Evolutionary conservation across 345 rosid species (phyloP).

Genomic region (Diplotaxis tenuifolia): DNA sequence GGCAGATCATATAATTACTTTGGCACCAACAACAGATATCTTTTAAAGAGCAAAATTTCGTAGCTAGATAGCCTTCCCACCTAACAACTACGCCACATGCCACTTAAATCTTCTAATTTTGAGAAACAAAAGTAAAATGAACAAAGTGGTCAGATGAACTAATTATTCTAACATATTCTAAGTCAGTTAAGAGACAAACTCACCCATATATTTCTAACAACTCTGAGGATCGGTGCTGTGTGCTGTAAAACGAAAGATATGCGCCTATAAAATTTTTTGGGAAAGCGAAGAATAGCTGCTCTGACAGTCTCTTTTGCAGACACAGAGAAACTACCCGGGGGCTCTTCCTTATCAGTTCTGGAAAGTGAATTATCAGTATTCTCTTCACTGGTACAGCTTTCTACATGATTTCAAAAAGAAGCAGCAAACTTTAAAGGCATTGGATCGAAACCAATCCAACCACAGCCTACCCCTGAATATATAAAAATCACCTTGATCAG

Average conservation of each 20-base stretch:
- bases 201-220: conserved; percentile 75
- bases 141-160: conserved; percentile 17
- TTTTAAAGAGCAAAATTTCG: neutral
- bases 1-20: neutral
- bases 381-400: conserved; percentile 45
- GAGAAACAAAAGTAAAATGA: conserved; percentile 10
- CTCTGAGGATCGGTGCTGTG: conserved; percentile 46
- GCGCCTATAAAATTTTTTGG: conserved; percentile 72
- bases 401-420: conserved; percentile 47
- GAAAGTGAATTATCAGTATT: conserved; percentile 42
- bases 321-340: conserved; percentile 47
- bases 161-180: neutral
- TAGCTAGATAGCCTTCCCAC: too few species aligned
- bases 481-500: conserved; percentile 52
- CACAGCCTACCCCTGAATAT: too few species aligned
- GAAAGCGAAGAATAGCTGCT: conserved; percentile 61
- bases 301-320: conserved; percentile 77
- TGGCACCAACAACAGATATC: conserved; percentile 16
- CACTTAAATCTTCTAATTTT: neutral
- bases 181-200: conserved; percentile 34
- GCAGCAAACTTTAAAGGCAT: conserved; percentile 43
- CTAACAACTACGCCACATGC: neutral
- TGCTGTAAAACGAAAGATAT: conserved; percentile 63
- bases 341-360: conserved; percentile 58
- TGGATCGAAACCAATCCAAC: conserved; percentile 42